phyloP scores from a whole-genome alignment of 208 protist species.

The Trypanosoma melophagium region DNA sequence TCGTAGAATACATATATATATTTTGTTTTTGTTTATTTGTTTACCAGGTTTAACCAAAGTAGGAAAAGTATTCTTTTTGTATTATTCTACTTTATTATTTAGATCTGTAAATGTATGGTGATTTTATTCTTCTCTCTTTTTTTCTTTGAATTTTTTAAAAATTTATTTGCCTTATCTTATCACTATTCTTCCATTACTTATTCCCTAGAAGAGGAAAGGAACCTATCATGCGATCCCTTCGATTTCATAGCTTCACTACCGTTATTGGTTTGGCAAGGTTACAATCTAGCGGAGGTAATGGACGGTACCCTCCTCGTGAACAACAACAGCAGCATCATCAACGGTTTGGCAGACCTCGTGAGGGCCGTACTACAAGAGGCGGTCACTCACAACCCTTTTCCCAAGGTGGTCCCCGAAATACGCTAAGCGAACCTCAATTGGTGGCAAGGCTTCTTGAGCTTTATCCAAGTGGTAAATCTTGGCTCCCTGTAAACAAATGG shows the following conservation, averaged over 20 bases:
- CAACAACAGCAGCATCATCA: constrained; percentile 24
- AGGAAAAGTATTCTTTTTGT: too few species aligned
- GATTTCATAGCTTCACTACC: constrained; percentile 14
- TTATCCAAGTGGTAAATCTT: constrained; percentile 48
- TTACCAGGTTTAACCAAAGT: too few species aligned
- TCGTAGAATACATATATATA: too few species aligned
- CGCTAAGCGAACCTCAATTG: constrained; percentile 61
- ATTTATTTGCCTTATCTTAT: constrained; percentile 1
- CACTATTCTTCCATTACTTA: constrained; percentile 2
- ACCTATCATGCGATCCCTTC: constrained; percentile 23
- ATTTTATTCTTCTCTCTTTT: neutral
- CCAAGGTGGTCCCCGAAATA: constrained; percentile 9
- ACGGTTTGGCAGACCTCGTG: constrained; percentile 28
- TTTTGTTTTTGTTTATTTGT: too few species aligned
- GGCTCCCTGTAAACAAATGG: constrained; percentile 59
- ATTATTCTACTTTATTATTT: neutral
- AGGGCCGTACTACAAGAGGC: constrained; percentile 19
- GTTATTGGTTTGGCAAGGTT: neutral
- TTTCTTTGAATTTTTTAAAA: neutral
- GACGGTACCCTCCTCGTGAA: constrained; percentile 15
- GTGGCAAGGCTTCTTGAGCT: constrained; percentile 56
- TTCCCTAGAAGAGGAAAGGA: constrained; percentile 1
- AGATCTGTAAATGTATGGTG: neutral
- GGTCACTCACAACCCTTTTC: constrained; percentile 13
- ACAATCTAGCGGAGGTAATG: constrained; percentile 12